Conservation (phyloP, 1,139 yeast species). For the Nakaseomyces uthaithaninus region DNA sequence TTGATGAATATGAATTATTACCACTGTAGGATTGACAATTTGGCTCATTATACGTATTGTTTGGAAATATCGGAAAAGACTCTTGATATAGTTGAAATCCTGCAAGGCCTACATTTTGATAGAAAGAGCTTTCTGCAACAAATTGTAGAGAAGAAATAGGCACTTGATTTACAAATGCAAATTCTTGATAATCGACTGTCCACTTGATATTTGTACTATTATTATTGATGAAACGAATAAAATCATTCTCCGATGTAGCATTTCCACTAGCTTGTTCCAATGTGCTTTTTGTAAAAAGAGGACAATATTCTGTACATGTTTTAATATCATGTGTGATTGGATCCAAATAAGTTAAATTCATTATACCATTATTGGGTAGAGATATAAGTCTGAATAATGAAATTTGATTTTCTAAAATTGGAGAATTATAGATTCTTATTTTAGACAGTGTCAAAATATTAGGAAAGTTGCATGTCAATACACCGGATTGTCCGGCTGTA, state of each 20-base stretch:
- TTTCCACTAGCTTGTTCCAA: constrained; percentile 23
- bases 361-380: constrained; percentile 75
- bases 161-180: constrained; percentile 65
- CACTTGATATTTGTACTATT: constrained; percentile 34
- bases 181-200: constrained; percentile 59
- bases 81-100: constrained; percentile 71
- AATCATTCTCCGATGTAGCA: constrained; percentile 17
- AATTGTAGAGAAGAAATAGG: constrained; percentile 56
- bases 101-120: constrained; percentile 54
- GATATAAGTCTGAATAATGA: constrained; percentile 66
- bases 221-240: constrained; percentile 15
- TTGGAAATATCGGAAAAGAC: constrained; percentile 61
- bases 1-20: constrained; percentile 24
- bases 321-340: constrained; percentile 50
- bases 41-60: constrained; percentile 63
- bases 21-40: constrained; percentile 40
- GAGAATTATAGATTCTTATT: constrained; percentile 61
- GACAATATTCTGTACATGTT: constrained; percentile 85
- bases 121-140: constrained; percentile 64
- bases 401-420: constrained; percentile 40
- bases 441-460: constrained; percentile 59
- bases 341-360: constrained; percentile 83
- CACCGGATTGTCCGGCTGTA: constrained; percentile 44
- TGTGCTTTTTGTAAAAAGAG: constrained; percentile 38
- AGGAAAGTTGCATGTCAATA: constrained; percentile 62